Conservation (phyloP, 306 rosid genomes). For the Quercus parvula region DNA sequence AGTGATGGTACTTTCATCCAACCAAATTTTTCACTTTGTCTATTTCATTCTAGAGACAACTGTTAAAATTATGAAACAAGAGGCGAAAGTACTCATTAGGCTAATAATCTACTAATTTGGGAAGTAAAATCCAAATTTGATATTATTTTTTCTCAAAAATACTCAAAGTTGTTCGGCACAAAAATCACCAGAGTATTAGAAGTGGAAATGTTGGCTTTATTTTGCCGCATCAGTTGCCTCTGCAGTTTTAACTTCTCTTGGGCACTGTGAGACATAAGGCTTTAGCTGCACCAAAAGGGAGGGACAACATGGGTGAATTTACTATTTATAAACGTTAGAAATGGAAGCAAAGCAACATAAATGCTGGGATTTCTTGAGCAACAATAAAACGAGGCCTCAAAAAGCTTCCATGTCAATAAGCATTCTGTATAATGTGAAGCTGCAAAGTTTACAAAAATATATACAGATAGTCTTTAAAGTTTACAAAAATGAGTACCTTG, state of each 20-base stretch:
- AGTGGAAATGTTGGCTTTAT: not conserved
- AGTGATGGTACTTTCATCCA: not conserved
- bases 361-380: not conserved
- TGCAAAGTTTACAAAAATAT: not conserved
- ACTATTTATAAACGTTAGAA: not conserved
- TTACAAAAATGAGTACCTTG: conserved; percentile 35
- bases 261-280: conserved; percentile 54
- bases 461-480: not conserved
- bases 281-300: conserved; percentile 37
- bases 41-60: not conserved
- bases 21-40: not conserved
- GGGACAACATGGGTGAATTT: conserved; percentile 1
- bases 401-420: no score
- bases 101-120: not conserved
- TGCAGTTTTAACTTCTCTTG: conserved; percentile 24
- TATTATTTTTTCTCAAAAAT: not conserved
- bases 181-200: not conserved
- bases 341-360: not conserved
- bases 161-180: not conserved
- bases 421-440: no score
- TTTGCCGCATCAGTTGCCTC: conserved; percentile 33
- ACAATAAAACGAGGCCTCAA: not conserved
- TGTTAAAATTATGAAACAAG: not conserved
- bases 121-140: not conserved
- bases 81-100: not conserved